These are phyloP conservation scores for Hysterangium stoloniferum DNA, from an alignment of 768 basidiomycete genomes.

Conservation along the genomic window DNA sequence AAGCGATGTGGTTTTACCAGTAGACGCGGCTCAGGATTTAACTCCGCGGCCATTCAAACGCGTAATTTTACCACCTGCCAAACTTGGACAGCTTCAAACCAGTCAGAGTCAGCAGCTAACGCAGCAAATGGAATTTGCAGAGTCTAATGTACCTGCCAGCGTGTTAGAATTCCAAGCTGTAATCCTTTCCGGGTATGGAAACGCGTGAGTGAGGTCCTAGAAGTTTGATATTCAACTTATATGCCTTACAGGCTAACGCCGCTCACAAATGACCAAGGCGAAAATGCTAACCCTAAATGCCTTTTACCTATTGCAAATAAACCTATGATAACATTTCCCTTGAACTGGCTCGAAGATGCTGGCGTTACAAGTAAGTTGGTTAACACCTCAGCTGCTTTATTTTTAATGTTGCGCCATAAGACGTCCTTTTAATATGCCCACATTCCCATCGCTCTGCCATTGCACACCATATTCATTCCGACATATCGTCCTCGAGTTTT, in stretches of 20 bases:
- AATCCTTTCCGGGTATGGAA: conserved; percentile 87
- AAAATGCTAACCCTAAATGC: conserved; percentile 79
- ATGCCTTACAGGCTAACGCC: conserved; percentile 51
- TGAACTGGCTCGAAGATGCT: conserved; percentile 82
- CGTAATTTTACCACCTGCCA: not conserved
- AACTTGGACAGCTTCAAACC: not conserved
- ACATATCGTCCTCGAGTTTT: conserved; percentile 48
- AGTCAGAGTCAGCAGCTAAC: not conserved
- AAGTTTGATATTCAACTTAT: conserved; percentile 1
- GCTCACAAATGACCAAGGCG: conserved; percentile 69
- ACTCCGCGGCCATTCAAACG: conserved; percentile 2
- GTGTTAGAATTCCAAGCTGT: conserved; percentile 75
- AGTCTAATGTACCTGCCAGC: not conserved
- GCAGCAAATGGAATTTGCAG: conserved; percentile 9
- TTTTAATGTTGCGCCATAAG: conserved; percentile 30
- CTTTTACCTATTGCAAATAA: conserved; percentile 82
- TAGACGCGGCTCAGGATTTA: not conserved
- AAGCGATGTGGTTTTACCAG: not conserved
- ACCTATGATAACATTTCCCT: conserved; percentile 76
- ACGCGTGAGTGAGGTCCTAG: conserved; percentile 47
- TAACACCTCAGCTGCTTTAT: conserved; percentile 6
- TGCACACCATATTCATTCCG: conserved; percentile 80
- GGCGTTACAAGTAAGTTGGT: conserved; percentile 66
- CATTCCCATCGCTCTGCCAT: conserved; percentile 64
- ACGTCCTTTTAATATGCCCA: conserved; percentile 84